Evolutionary conservation across 2,329 filamentous ascomycete species (phyloP), one percentile per base, ranked within the genome.

Genomic region (Fonsecaea nubica): DNA sequence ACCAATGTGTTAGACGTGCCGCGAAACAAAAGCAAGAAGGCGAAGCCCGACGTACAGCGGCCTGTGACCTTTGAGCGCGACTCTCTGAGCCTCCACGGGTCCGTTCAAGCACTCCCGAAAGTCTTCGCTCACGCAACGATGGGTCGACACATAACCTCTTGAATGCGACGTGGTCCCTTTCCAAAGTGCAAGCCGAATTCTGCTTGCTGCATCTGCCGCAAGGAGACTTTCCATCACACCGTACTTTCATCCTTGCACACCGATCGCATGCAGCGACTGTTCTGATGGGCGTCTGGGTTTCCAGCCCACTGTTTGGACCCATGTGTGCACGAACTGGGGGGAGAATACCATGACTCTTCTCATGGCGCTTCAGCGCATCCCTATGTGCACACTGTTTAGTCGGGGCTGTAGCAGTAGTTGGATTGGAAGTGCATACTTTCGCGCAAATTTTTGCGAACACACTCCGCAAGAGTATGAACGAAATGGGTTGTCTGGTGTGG

Each of bases 141-240:
- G 38, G 38, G 15, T 40, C 38, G 38, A 40, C 38, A 15, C 38
- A 40, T 40, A 40, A 15, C 12, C 38, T 40, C 15, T 40, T 40
- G 38, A 40, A 40, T 6, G 38, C 38, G 38, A 40, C 38, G 13
- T 40, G 38, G 15, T 40, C 38, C 5, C 38, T 40, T 40, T 40
- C 38, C 38, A 40, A 40, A 40, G 38, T 40, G 38, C 38, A 40
- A 40, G 38, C 38, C 15, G 38, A 40, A 4, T 15, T 40, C 38
- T 40, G 53, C 15, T 56, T 56, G 32, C 36, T 18, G 53, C 53
- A 56, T 56, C 53, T 30, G 15, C 53, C 53, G 32, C 53, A 56
- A 36, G 53, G 53, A 56, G 53, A 56, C 18, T 56, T 56, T 36
- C 53, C 53, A 36, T 56, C 53, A 36, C 53, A 56, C 35, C 53